A percentile compares a stretch with the other conserved stretches of the same genome.
Conservation (phyloP, 257 asterid species). For the Solanum medicagineum region DNA sequence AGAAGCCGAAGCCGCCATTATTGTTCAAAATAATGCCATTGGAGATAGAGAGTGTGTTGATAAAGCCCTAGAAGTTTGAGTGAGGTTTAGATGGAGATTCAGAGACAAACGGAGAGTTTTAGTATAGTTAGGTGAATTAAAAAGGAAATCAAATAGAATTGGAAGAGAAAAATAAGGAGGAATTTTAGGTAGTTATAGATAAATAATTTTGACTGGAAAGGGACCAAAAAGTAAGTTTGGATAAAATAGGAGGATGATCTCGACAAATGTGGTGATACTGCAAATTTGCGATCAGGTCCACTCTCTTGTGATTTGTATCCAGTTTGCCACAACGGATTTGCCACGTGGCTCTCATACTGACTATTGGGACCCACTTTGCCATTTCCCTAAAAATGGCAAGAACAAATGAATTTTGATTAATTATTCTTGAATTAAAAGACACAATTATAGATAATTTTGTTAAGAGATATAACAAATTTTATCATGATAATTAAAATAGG, state of each 20-base stretch:
- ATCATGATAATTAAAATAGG: too few relatives aligned
- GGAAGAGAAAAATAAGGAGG: neutral
- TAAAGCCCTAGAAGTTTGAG: neutral
- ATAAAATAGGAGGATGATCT: neutral
- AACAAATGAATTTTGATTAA: too few relatives aligned
- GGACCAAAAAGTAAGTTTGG: neutral
- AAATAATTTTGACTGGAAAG: neutral
- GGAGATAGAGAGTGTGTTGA: neutral
- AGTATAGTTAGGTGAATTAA: neutral
- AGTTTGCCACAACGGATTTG: neutral
- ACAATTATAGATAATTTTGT: too few relatives aligned
- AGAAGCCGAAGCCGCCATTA: conserved; percentile 37
- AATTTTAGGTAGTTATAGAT: neutral
- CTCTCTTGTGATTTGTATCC: neutral
- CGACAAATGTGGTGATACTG: neutral
- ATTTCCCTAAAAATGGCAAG: neutral
- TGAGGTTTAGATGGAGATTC: neutral
- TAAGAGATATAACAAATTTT: too few relatives aligned
- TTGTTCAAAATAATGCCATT: conserved; percentile 15
- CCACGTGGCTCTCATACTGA: neutral
- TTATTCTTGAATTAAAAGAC: too few relatives aligned
- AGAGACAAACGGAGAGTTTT: conserved; percentile 4
- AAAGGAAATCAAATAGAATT: neutral
- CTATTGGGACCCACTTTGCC: neutral
- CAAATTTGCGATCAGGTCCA: neutral